A percentile compares a stretch with the other conserved stretches of the same genome.
Conservation (phyloP, 257 asterid genomes). For the Eucommia ulmoides region DNA sequence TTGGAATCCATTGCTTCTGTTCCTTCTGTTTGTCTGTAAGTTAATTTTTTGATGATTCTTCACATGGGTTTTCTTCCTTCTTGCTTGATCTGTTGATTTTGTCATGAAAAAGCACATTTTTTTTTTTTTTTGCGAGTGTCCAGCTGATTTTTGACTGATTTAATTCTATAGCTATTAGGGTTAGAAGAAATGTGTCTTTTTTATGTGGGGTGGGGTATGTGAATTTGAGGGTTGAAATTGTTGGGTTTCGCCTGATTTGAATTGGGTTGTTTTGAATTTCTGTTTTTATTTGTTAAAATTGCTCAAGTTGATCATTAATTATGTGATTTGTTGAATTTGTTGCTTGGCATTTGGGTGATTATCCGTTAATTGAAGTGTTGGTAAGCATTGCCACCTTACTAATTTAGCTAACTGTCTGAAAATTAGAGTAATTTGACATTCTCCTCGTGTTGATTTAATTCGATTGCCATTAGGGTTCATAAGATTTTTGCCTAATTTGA, state of each 20-base stretch:
- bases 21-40: too few relatives aligned
- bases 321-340: not conserved
- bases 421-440: too few relatives aligned
- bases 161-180: constrained; percentile 10
- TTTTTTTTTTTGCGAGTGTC: not conserved
- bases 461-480: not conserved
- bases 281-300: not conserved
- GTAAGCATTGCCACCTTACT: not conserved
- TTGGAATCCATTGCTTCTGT: too few relatives aligned
- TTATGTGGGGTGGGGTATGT: too few relatives aligned
- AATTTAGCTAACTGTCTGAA: too few relatives aligned
- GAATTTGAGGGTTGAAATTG: not conserved
- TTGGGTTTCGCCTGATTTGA: not conserved
- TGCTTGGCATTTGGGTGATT: not conserved
- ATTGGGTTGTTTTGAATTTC: not conserved
- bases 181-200: constrained; percentile 1
- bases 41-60: too few relatives aligned
- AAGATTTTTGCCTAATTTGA: not conserved
- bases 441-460: too few relatives aligned
- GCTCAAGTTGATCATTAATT: not conserved
- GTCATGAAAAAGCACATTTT: not conserved
- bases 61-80: constrained; percentile 8
- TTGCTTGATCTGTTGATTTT: constrained; percentile 14
- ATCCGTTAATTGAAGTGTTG: not conserved
- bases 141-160: constrained; percentile 4